Evolutionary conservation across 176 grass and related monocot species (phyloP).

Genomic region (Ensete ventricosum): DNA sequence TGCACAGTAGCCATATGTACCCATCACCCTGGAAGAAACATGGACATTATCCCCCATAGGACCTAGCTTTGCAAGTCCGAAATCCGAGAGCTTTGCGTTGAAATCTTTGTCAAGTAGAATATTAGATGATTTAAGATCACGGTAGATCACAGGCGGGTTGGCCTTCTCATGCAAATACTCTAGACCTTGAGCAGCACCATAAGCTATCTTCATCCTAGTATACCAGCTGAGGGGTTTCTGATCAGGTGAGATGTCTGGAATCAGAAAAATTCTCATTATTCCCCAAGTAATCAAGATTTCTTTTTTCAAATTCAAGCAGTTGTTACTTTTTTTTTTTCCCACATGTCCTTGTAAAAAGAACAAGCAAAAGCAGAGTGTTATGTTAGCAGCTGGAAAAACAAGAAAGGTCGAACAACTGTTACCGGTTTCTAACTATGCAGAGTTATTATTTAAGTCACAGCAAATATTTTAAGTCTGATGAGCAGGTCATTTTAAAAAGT

Average conservation of each 20-base stretch:
- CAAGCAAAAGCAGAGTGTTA: neutral
- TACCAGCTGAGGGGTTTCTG: neutral
- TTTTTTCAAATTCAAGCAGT: neutral
- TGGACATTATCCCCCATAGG: neutral
- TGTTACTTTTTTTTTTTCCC: no score
- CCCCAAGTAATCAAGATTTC: neutral
- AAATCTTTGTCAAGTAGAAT: conserved; percentile 1
- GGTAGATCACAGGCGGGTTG: neutral
- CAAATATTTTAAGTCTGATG: neutral
- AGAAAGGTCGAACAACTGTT: neutral
- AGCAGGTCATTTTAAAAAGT: neutral
- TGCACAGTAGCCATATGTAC: conserved; percentile 6
- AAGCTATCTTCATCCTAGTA: conserved; percentile 3
- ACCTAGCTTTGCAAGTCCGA: neutral
- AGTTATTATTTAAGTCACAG: neutral
- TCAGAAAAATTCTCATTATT: neutral
- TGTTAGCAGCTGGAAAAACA: neutral
- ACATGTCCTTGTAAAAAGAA: neutral
- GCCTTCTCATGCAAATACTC: conserved; percentile 6
- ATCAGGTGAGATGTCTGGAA: neutral
- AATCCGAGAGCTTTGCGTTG: neutral
- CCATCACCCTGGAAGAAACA: conserved; percentile 1
- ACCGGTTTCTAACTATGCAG: neutral
- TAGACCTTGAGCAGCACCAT: neutral
- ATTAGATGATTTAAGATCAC: conserved; percentile 4